These are phyloP conservation scores for Komagataea norvegica DNA, from an alignment of 1,139 yeast species.

Conservation along the genomic window DNA sequence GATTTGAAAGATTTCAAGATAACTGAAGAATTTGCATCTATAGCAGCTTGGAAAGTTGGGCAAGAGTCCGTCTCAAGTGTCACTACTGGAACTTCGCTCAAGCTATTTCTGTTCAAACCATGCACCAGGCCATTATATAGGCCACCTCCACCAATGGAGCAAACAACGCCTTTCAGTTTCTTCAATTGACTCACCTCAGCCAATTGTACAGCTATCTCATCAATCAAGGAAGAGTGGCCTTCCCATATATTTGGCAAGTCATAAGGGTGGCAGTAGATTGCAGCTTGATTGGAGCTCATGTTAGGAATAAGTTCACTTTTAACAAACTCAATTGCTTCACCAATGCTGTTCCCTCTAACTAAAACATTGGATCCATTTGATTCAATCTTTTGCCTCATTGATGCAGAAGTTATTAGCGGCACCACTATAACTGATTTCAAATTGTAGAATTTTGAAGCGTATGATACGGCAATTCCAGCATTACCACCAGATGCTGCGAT, in stretches of 20 bases:
- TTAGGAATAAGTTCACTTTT: slow-evolving; percentile 35
- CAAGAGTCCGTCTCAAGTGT: slow-evolving; percentile 61
- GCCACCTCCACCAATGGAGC: slow-evolving; percentile 78
- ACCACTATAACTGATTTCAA: slow-evolving; percentile 62
- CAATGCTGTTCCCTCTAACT: slow-evolving; percentile 53
- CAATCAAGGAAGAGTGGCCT: slow-evolving; percentile 59
- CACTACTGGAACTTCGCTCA: slow-evolving; percentile 41
- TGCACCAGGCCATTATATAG: slow-evolving; percentile 56
- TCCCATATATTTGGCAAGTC: slow-evolving; percentile 62
- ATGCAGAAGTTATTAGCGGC: slow-evolving; percentile 43
- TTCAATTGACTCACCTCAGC: slow-evolving; percentile 22
- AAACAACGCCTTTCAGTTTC: slow-evolving; percentile 52
- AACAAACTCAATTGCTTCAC: slow-evolving; percentile 59
- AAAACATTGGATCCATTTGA: slow-evolving; percentile 51
- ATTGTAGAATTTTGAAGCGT: slow-evolving; percentile 43
- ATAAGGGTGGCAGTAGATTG: slow-evolving; percentile 69
- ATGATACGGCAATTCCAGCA: slow-evolving; percentile 75
- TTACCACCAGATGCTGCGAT: slow-evolving; percentile 73
- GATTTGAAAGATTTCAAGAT: slow-evolving; percentile 44
- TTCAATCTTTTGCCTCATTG: slow-evolving; percentile 38
- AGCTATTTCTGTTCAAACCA: slow-evolving; percentile 44
- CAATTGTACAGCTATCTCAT: slow-evolving; percentile 49
- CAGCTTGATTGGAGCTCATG: slow-evolving; percentile 29
- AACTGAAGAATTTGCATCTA: slow-evolving; percentile 41
- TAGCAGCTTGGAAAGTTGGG: slow-evolving; percentile 49